Percentiles rank a stretch among this genome's conserved stretches.
phyloP scores from a whole-genome alignment of 306 rosid species.

The Vigna nakashimae region DNA sequence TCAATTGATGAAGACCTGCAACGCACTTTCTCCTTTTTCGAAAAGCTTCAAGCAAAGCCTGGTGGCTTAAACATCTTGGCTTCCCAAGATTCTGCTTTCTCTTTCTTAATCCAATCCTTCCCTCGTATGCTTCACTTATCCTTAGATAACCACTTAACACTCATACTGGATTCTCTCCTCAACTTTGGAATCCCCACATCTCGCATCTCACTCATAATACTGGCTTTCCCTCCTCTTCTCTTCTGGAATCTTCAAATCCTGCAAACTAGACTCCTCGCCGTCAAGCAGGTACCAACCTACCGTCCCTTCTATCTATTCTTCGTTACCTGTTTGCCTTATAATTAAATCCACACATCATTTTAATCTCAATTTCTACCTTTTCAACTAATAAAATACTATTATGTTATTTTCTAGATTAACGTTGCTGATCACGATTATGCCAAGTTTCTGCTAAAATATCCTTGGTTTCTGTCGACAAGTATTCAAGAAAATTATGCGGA shows the following conservation, averaged over 20 bases:
- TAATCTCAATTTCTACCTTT: conserved; percentile 30
- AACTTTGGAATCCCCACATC: conserved; percentile 59
- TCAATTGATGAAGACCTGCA: conserved; percentile 83
- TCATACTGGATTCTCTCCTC: conserved; percentile 61
- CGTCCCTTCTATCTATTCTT: not conserved
- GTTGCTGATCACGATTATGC: conserved; percentile 57
- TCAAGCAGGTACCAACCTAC: conserved; percentile 64
- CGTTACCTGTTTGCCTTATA: not conserved
- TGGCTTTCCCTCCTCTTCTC: conserved; percentile 74
- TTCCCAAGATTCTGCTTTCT: conserved; percentile 59
- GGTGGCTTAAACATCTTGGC: conserved; percentile 76
- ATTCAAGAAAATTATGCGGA: conserved; percentile 72
- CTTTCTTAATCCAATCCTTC: conserved; percentile 71
- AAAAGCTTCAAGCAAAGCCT: conserved; percentile 86
- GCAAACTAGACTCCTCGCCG: conserved; percentile 58
- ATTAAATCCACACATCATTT: not conserved
- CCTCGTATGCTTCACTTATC: conserved; percentile 73
- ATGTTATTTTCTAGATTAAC: conserved; percentile 59
- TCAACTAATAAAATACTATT: conserved; percentile 29
- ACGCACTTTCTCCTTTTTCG: conserved; percentile 79
- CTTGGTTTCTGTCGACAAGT: conserved; percentile 77
- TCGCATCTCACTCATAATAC: conserved; percentile 53
- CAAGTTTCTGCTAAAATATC: conserved; percentile 69
- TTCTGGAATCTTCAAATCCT: conserved; percentile 60
- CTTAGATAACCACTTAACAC: conserved; percentile 58